Evolutionary conservation across 1,139 yeast species (phyloP).

Genomic region (Zygosaccharomyces sapae): DNA sequence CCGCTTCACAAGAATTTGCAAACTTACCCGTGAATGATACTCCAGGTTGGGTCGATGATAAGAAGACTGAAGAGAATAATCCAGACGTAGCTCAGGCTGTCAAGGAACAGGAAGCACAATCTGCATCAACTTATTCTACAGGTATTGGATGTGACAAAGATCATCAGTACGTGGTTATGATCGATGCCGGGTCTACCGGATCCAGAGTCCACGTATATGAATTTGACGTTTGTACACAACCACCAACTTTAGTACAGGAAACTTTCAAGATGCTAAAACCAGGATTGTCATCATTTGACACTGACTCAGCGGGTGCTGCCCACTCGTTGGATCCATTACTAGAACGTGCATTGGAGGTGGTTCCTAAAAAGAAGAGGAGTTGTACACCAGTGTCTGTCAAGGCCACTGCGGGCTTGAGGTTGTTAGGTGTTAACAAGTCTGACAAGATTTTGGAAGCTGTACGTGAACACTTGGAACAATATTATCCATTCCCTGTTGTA

Average conservation of each 20-base stretch:
- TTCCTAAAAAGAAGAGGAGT: slow-evolving; percentile 65
- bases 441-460: slow-evolving; percentile 70
- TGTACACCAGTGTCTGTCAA: slow-evolving; percentile 95
- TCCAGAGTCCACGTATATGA: slow-evolving; percentile 92
- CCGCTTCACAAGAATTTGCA: slow-evolving; percentile 21
- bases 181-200: slow-evolving; percentile 97
- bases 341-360: slow-evolving; percentile 61
- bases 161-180: slow-evolving; percentile 70
- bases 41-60: slow-evolving; percentile 30
- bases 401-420: slow-evolving; percentile 96
- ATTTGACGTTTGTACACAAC: slow-evolving; percentile 77
- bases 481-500: slow-evolving; percentile 89
- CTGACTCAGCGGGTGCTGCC: slow-evolving; percentile 83
- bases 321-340: slow-evolving; percentile 76
- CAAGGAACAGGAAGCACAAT: slow-evolving; percentile 12
- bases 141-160: slow-evolving; percentile 34
- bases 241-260: slow-evolving; percentile 76
- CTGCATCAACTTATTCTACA: slow-evolving; percentile 9
- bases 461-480: slow-evolving; percentile 62
- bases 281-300: slow-evolving; percentile 81
- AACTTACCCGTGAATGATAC: slow-evolving; percentile 22
- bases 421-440: slow-evolving; percentile 73
- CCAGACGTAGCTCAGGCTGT: slow-evolving; percentile 31
- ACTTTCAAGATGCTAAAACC: slow-evolving; percentile 86
- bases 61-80: slow-evolving; percentile 19